A percentile compares a stretch with the other conserved stretches of the same genome.
phyloP scores from a whole-genome alignment of 1,139 yeast species.

The Yamadazyma taylorii region DNA sequence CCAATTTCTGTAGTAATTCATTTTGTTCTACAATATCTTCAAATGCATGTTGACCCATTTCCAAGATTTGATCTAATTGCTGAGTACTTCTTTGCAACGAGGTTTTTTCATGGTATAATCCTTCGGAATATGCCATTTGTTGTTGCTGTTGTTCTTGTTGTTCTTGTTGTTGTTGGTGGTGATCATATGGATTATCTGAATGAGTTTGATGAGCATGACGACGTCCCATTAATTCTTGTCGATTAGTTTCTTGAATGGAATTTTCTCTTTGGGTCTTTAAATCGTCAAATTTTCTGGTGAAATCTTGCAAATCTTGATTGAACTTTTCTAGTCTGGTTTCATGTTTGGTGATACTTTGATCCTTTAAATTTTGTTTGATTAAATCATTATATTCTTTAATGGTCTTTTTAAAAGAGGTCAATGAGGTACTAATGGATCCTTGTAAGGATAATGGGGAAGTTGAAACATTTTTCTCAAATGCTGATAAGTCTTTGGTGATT shows the following conservation, averaged over 20 bases:
- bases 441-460: slow-evolving; percentile 75
- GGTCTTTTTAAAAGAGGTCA: slow-evolving; percentile 73
- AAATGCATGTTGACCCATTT: slow-evolving; percentile 83
- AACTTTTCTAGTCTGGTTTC: slow-evolving; percentile 61
- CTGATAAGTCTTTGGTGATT: slow-evolving; percentile 63
- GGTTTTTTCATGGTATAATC: slow-evolving; percentile 65
- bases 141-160: slow-evolving; percentile 16
- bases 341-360: slow-evolving; percentile 61
- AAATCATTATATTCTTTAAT: slow-evolving; percentile 74
- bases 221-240: slow-evolving; percentile 64
- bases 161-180: slow-evolving; percentile 12
- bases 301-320: slow-evolving; percentile 56
- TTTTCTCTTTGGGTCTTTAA: slow-evolving; percentile 69
- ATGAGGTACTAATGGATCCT: slow-evolving; percentile 81
- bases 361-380: slow-evolving; percentile 58
- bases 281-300: slow-evolving; percentile 56
- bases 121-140: slow-evolving; percentile 55
- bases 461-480: slow-evolving; percentile 65
- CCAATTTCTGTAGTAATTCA: slow-evolving; percentile 64
- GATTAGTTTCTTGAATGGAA: slow-evolving; percentile 48
- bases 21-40: slow-evolving; percentile 88
- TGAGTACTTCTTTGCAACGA: slow-evolving; percentile 70
- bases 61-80: slow-evolving; percentile 85
- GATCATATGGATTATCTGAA: slow-evolving; percentile 63
- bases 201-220: slow-evolving; percentile 33